Conservation (phyloP, 2,329 filamentous ascomycete species). For the Beauveria brongniartii region DNA sequence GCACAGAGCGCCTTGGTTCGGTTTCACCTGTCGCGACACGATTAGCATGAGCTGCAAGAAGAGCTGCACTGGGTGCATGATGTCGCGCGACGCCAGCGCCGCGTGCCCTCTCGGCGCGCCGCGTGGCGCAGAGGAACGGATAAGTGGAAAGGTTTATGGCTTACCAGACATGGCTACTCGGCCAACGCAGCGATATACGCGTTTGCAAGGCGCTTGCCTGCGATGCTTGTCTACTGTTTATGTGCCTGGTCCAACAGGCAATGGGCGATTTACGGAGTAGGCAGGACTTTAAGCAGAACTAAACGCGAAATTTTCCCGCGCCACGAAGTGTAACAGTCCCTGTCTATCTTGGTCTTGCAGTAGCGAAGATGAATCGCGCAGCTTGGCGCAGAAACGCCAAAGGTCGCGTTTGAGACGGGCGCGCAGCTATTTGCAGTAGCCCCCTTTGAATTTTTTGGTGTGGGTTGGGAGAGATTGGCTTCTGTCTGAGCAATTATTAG, state of each 20-base stretch:
- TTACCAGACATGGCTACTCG: constrained; percentile 12
- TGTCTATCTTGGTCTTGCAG: neutral
- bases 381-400: neutral
- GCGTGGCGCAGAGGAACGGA: neutral
- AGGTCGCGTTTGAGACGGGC: constrained; percentile 1
- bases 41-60: constrained; percentile 12
- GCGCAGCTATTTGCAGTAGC: constrained; percentile 2
- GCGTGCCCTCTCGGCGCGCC: neutral
- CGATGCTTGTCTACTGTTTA: constrained; percentile 9
- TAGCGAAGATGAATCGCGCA: neutral
- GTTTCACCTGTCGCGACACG: constrained; percentile 32
- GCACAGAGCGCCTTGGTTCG: constrained; percentile 87
- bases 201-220: neutral
- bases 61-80: constrained; percentile 15
- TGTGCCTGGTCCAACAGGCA: neutral
- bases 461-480: neutral
- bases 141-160: neutral
- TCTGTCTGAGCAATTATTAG: constrained; percentile 2
- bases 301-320: constrained; percentile 4
- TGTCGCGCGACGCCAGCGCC: constrained; percentile 6
- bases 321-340: neutral
- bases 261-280: constrained; percentile 9
- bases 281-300: constrained; percentile 11
- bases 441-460: constrained; percentile 4
- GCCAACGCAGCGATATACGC: neutral